Conservation (phyloP, 495 filamentous ascomycete species). For the Venustampulla echinocandica region DNA sequence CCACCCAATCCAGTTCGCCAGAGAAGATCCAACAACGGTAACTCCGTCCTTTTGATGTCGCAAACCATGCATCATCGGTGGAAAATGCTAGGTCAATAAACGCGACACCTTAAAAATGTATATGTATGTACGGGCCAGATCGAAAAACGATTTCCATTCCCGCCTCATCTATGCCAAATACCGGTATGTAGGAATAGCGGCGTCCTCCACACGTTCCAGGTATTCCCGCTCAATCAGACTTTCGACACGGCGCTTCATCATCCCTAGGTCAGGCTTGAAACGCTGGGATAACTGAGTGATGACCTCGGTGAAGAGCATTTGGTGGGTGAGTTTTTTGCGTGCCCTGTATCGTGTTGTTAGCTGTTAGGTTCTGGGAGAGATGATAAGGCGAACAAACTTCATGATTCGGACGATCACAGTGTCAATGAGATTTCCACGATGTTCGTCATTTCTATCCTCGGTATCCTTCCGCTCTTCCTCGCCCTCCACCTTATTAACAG, state of each 20-base stretch:
- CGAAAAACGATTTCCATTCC: too few relatives aligned
- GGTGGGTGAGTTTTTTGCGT: slow-evolving; percentile 76
- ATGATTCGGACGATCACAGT: slow-evolving; percentile 90
- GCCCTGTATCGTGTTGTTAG: slow-evolving; percentile 49
- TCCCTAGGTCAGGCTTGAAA: slow-evolving; percentile 81
- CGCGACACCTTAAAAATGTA: too few relatives aligned
- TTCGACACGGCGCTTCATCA: slow-evolving; percentile 94
- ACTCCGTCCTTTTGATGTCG: too few relatives aligned
- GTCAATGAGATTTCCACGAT: slow-evolving; percentile 68
- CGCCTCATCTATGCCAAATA: slow-evolving; percentile 67
- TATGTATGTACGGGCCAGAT: too few relatives aligned
- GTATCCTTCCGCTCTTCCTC: slow-evolving; percentile 78
- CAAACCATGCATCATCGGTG: too few relatives aligned
- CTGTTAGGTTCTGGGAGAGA: neutral
- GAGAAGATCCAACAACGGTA: too few relatives aligned
- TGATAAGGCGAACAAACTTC: slow-evolving; percentile 57
- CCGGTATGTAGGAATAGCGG: slow-evolving; percentile 58
- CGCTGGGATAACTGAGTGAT: slow-evolving; percentile 67
- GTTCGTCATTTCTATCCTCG: slow-evolving; percentile 77
- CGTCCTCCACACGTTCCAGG: slow-evolving; percentile 73
- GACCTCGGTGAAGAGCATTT: slow-evolving; percentile 75
- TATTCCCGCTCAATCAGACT: slow-evolving; percentile 89
- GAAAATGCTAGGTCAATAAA: too few relatives aligned
- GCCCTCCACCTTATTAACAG: slow-evolving; percentile 76
- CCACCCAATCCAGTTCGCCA: too few relatives aligned